Evolutionary conservation across 1,284 basidiomycete genomes (phyloP).

Genomic region (Trichosporon ovoides): DNA sequence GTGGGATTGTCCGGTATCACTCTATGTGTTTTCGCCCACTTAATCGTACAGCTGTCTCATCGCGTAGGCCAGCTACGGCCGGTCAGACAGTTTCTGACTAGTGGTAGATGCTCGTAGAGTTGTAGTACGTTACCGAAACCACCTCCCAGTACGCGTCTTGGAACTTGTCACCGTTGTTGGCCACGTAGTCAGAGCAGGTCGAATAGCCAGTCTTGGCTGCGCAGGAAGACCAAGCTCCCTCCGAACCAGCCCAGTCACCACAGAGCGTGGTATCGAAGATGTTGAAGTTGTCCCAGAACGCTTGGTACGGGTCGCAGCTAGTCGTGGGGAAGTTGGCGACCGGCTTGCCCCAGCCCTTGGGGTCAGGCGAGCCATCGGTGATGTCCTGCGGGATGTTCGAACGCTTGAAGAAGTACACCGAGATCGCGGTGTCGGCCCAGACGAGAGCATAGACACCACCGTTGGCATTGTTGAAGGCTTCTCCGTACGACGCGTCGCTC

Average conservation of each 20-base stretch:
- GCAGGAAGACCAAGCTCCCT: slow-evolving; percentile 69
- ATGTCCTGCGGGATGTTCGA: slow-evolving; percentile 69
- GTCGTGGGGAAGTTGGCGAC: slow-evolving; percentile 67
- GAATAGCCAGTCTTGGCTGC: slow-evolving; percentile 69
- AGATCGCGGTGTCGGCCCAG: slow-evolving; percentile 67
- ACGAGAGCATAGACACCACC: slow-evolving; percentile 56
- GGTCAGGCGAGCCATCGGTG: slow-evolving; percentile 60
- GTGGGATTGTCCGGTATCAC: background rate
- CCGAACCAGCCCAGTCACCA: slow-evolving; percentile 75
- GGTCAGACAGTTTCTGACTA: slow-evolving; percentile 2
- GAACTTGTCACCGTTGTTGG: slow-evolving; percentile 64
- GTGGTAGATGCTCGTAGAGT: slow-evolving; percentile 9
- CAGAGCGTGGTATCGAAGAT: slow-evolving; percentile 50
- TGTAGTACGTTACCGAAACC: slow-evolving; percentile 39
- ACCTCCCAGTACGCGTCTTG: slow-evolving; percentile 64
- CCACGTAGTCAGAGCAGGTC: slow-evolving; percentile 70
- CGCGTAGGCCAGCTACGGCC: slow-evolving; percentile 2
- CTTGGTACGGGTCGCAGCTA: slow-evolving; percentile 65
- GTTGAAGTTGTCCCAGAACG: slow-evolving; percentile 71
- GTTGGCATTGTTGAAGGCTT: slow-evolving; percentile 45
- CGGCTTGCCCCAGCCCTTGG: slow-evolving; percentile 67
- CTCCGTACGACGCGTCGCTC: slow-evolving; percentile 41
- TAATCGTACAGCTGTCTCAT: slow-evolving; percentile 4
- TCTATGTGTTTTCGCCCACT: background rate
- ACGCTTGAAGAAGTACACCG: slow-evolving; percentile 74